Conservation (phyloP, 768 basidiomycete species). For the Saitozyma podzolica region DNA sequence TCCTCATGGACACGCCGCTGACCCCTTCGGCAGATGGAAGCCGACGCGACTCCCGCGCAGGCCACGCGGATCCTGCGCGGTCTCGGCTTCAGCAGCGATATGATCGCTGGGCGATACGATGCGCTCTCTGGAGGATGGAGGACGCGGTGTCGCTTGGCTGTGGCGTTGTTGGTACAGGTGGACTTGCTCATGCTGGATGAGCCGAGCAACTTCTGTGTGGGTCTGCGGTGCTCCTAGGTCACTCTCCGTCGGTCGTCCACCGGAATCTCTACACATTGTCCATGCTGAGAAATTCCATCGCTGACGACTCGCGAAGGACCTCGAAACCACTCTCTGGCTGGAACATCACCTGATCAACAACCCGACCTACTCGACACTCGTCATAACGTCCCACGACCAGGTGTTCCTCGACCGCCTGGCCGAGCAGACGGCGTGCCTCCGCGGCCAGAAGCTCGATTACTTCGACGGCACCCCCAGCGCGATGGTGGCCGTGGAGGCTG, state of each 20-base stretch:
- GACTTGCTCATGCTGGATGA: conserved; percentile 67
- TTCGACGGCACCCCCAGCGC: conserved; percentile 57
- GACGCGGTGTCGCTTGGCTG: conserved; percentile 63
- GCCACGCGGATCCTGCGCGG: conserved; percentile 63
- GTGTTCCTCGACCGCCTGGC: conserved; percentile 64
- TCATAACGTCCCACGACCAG: conserved; percentile 68
- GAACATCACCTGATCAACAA: conserved; percentile 57
- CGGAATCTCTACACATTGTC: not conserved
- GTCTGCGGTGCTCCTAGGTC: conserved; percentile 27
- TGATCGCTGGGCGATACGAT: conserved; percentile 53
- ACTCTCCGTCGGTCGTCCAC: not conserved
- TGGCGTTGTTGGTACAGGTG: conserved; percentile 61
- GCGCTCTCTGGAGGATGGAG: conserved; percentile 68
- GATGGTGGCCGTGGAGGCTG: conserved; percentile 54
- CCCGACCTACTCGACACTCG: conserved; percentile 56
- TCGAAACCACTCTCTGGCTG: conserved; percentile 38
- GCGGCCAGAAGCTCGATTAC: conserved; percentile 59
- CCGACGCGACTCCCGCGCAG: conserved; percentile 40
- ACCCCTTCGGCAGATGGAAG: conserved; percentile 29
- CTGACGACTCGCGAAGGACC: conserved; percentile 24
- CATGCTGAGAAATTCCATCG: not conserved
- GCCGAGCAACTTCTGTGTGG: conserved; percentile 57
- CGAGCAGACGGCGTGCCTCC: conserved; percentile 65
- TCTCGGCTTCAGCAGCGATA: conserved; percentile 60
- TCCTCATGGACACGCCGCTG: not conserved